Evolutionary conservation across 805 yeast genomes (phyloP), one percentile per base, ranked within the genome.

Genomic region (Zygoascus biomembranicola): DNA sequence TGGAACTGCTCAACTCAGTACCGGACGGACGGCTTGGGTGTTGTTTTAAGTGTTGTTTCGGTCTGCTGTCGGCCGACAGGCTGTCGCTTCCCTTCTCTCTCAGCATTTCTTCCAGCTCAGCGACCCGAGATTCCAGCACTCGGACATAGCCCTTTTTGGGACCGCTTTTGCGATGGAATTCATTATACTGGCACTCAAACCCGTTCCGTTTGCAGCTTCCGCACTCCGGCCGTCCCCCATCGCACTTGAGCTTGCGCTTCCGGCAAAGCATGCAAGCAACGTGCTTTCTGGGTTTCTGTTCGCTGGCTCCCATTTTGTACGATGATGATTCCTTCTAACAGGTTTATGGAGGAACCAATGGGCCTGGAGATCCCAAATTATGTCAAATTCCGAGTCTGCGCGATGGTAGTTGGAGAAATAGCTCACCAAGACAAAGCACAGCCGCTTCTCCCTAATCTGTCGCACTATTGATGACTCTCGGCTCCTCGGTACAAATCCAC

Each of bases 111-210:
- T 65, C 67, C 26, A 63, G 57, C 51, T 58, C 59, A 6, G 61
- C 59, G 2, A 68, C 50, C 9, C 68, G 57, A 41, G 57, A 55
- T 55, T 68, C 70, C 35, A 68, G 61, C 45, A 56, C 47, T 46
- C 64, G 64, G 23, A 67, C 66, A 50, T 68, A 65, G 18, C 71
- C 70, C 16, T 66, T 59, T 44, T 63, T 59, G 13, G 70, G 70
- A 2, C 71, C 70, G 2, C 69, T 58, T 47, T 62, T 65, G 26
- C 61, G 58, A 5, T 61, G 60, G 8, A 57, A 47, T 19, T 63
- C 66, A 48, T 64, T 61, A 55, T 68, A 68, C 19, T 58, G 65
- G 55, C 72, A 68, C 5, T 49, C 59, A 42, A 61, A 64, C 23
- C 59, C 57, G 28, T 59, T 57, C 16, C 65, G 58, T 20, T 54